Base-by-base conservation (phyloP, 1,284 basidiomycete species). In the Ustilago bromivora region DNA sequence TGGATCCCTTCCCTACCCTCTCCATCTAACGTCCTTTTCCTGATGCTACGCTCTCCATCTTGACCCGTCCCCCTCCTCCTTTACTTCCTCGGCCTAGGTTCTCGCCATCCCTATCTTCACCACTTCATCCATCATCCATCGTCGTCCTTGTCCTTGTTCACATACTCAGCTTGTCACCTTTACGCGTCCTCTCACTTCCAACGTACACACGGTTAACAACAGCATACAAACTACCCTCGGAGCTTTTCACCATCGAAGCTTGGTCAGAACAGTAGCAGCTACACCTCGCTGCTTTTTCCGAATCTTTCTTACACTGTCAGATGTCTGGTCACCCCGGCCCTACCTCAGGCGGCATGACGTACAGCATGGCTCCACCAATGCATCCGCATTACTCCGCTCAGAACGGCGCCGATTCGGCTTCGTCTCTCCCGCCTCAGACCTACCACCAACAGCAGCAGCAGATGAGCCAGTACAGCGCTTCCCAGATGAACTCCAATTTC, bases 291-390 rank as follows among this genome's bases (percentile, higher is more conserved):
- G 47, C 59, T 49, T 10, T 43, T 35, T 17, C 32, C 12, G 43
- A n/a, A 41, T 17, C 35, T 17, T 23, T 36, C 15, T 40, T n/a
- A 40, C n/a, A 46, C 46, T 32, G 4, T 56, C 61, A 43, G 15
- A 62, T 66, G 62, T 71, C 66, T 61, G 66, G 61, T 70, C 60
- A 66, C 1, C 61, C 58, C 54, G 54, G 57, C 56, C 51, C 63
- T 28, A 19, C 64, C 17, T 23, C 57, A 23, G 53, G 35, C 61
- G 52, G 52, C 60, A 78, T 78, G 75, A 65, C 66, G 35, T 78
- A 78, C 71, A 71, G 75, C 34, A 78, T 78, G 75, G 66, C 67
- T 47, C 71, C 71, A 19, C 71, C 75, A 1, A 72, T 77, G 75
- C 66, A 67, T 36, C 66, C 70, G 60, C 75, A 72, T 64, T 70